These are phyloP conservation scores for Adansonia madagascariensis DNA, from an alignment of 441 rosid species.

Conservation along the genomic window DNA sequence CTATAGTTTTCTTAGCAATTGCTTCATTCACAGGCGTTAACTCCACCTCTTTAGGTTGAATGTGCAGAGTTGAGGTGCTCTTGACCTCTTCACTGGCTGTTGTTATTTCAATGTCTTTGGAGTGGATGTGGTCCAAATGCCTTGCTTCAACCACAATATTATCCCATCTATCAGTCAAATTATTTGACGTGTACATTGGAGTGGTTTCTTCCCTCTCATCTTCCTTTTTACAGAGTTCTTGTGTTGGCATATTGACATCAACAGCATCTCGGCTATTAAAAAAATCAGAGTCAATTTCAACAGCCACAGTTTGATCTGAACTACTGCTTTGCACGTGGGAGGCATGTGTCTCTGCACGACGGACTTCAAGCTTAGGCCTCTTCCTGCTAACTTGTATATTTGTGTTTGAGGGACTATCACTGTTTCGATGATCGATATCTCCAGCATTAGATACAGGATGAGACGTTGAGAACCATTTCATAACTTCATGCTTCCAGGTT, in stretches of 20 bases:
- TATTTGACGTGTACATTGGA: constrained; percentile 46
- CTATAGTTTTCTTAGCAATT: constrained; percentile 48
- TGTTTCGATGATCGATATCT: constrained; percentile 46
- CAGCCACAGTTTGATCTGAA: constrained; percentile 47
- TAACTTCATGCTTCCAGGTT: constrained; percentile 96
- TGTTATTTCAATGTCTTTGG: constrained; percentile 50
- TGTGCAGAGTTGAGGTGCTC: constrained; percentile 38
- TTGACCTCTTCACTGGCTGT: constrained; percentile 41
- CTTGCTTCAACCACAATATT: constrained; percentile 68
- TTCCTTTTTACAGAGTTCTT: constrained; percentile 40
- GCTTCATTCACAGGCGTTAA: constrained; percentile 46
- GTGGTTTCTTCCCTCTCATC: constrained; percentile 42
- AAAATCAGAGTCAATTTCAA: constrained; percentile 64
- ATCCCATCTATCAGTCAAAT: constrained; percentile 71
- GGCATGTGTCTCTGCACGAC: constrained; percentile 84
- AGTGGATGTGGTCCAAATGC: constrained; percentile 40
- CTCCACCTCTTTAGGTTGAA: constrained; percentile 40
- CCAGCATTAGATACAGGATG: constrained; percentile 46
- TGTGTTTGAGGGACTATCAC: constrained; percentile 47
- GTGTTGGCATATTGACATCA: constrained; percentile 38
- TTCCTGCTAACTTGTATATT: constrained; percentile 66
- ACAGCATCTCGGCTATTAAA: constrained; percentile 52
- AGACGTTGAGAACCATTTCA: constrained; percentile 80
- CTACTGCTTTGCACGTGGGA: constrained; percentile 54
- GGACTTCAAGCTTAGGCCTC: constrained; percentile 93